A percentile compares a stretch with the other conserved stretches of the same genome.
phyloP scores from a whole-genome alignment of 2,329 filamentous ascomycete genomes.

The Fusarium coffeatum region DNA sequence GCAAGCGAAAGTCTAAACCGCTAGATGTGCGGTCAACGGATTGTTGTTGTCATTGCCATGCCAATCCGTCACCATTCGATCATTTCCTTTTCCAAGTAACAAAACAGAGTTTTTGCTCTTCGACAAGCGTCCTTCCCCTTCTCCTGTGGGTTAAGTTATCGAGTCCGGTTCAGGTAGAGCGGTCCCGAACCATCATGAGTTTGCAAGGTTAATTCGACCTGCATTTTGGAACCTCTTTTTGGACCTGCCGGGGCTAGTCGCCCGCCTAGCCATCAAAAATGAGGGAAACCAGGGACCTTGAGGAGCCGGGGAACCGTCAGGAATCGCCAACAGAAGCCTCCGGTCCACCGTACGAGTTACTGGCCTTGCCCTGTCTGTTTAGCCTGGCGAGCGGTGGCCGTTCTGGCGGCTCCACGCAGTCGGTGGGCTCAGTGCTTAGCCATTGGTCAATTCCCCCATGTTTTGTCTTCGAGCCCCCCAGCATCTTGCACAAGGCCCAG shows the following conservation, averaged over 20 bases:
- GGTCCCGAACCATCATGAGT: conserved; percentile 30
- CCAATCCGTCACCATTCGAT: conserved; percentile 6
- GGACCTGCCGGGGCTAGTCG: conserved; percentile 44
- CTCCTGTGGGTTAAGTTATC: conserved; percentile 17
- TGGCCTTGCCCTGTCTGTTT: conserved; percentile 38
- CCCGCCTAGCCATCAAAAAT: conserved; percentile 37
- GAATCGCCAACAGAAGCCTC: conserved; percentile 38
- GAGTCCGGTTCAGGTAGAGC: conserved; percentile 27
- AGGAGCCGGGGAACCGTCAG: conserved; percentile 23
- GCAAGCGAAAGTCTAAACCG: conserved; percentile 7
- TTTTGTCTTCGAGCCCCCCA: conserved; percentile 24
- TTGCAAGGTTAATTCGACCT: conserved; percentile 30
- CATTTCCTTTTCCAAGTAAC: conserved; percentile 2
- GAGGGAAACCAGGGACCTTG: conserved; percentile 31
- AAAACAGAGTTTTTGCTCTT: conserved; percentile 13
- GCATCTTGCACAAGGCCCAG: conserved; percentile 1
- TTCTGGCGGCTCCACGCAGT: conserved; percentile 37
- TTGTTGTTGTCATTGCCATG: conserved; percentile 6
- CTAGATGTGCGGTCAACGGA: conserved; percentile 20
- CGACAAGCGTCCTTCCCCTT: conserved; percentile 29
- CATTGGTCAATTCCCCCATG: conserved; percentile 42
- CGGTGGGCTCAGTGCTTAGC: conserved; percentile 29
- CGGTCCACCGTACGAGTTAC: conserved; percentile 30
- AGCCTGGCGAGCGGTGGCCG: conserved; percentile 40
- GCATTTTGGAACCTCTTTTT: conserved; percentile 29